Conservation (phyloP, 2,329 filamentous ascomycete species). For the Diaporthe sp. region DNA sequence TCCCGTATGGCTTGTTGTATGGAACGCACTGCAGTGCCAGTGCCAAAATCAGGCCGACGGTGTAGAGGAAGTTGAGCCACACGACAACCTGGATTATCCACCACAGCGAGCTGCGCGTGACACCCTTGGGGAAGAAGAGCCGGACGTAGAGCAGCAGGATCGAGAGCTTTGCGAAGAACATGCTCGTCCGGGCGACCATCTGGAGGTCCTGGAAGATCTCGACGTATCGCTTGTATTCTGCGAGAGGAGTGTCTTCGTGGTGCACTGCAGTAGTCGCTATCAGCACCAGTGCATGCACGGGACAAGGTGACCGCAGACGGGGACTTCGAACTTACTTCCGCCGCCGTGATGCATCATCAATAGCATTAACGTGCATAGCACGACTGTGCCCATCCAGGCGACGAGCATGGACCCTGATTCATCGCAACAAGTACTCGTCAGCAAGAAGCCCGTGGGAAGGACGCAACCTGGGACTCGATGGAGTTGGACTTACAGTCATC, state of each 20-base stretch:
- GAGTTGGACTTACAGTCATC: slow-evolving; percentile 45
- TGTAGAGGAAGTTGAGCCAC: slow-evolving; percentile 47
- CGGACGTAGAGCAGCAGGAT: slow-evolving; percentile 56
- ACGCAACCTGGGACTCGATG: not conserved
- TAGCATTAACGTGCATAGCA: slow-evolving; percentile 41
- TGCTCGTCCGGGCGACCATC: slow-evolving; percentile 45
- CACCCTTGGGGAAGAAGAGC: slow-evolving; percentile 63
- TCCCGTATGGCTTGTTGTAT: slow-evolving; percentile 43
- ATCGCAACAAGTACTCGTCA: not conserved
- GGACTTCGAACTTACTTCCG: slow-evolving; percentile 19
- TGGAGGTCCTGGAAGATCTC: slow-evolving; percentile 45
- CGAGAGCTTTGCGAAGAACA: slow-evolving; percentile 47
- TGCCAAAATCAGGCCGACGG: slow-evolving; percentile 45
- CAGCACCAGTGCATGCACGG: not conserved
- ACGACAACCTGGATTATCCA: slow-evolving; percentile 46
- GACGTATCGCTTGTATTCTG: slow-evolving; percentile 40
- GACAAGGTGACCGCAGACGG: no score
- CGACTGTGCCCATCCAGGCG: slow-evolving; percentile 44
- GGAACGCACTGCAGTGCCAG: slow-evolving; percentile 46
- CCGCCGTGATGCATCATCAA: slow-evolving; percentile 43
- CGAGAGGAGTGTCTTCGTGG: slow-evolving; percentile 41
- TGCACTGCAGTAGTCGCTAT: not conserved
- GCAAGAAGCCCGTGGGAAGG: not conserved
- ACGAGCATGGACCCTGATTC: slow-evolving; percentile 44
- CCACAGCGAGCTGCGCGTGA: slow-evolving; percentile 46